Percentiles rank a stretch among this genome's conserved stretches.
phyloP scores from a whole-genome alignment of 2,329 filamentous ascomycete genomes.

The Chaetomiaceae sp. region DNA sequence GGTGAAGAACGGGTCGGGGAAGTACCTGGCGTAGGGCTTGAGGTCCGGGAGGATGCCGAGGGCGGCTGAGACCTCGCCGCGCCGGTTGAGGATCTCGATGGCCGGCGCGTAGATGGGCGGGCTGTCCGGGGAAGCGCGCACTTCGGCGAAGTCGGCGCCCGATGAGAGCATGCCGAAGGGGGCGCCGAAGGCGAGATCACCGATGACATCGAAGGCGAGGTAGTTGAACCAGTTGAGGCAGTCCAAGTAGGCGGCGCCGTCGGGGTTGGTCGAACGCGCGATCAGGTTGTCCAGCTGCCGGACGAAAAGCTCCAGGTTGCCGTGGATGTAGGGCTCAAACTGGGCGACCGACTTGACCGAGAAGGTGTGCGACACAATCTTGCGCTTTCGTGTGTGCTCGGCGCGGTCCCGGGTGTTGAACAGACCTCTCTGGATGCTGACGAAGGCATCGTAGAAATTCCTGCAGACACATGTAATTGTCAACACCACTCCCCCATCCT shows the following conservation, averaged over 20 bases:
- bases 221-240: conserved; percentile 76
- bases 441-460: conserved; percentile 88
- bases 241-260: conserved; percentile 60
- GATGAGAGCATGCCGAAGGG: conserved; percentile 80
- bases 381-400: conserved; percentile 84
- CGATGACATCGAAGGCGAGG: conserved; percentile 52
- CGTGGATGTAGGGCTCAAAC: conserved; percentile 85
- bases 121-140: conserved; percentile 56
- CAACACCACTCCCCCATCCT: not conserved
- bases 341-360: conserved; percentile 73
- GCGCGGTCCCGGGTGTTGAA: conserved; percentile 83
- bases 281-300: conserved; percentile 66
- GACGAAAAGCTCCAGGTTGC: conserved; percentile 71
- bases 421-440: conserved; percentile 76
- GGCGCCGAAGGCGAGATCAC: conserved; percentile 64
- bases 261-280: conserved; percentile 40
- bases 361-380: conserved; percentile 84
- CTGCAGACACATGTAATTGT: conserved; percentile 41
- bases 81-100: conserved; percentile 81
- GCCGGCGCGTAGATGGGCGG: conserved; percentile 68
- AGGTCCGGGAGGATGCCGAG: conserved; percentile 70
- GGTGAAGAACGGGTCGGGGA: conserved; percentile 79
- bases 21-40: conserved; percentile 73
- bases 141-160: conserved; percentile 72
- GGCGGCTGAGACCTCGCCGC: conserved; percentile 79